Evolutionary conservation across 148 eudicot genomes (phyloP).

Genomic region (Fagopyrum esculentum): DNA sequence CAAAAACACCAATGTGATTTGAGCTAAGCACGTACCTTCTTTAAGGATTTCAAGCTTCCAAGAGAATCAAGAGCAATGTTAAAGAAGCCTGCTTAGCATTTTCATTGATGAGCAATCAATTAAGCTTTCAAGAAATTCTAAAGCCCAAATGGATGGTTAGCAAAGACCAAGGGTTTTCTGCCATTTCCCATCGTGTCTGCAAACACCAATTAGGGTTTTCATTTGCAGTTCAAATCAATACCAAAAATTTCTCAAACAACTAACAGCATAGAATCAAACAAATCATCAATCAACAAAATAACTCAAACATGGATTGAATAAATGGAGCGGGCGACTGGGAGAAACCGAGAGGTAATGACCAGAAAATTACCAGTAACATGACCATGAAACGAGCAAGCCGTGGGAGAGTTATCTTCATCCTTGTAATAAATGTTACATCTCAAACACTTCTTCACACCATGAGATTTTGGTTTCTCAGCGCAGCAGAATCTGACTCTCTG

Average conservation of each 20-base stretch:
- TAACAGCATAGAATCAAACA: background rate
- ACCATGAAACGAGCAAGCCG: constrained; percentile 62
- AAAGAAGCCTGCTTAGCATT: background rate
- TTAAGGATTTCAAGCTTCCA: background rate
- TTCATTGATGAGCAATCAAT: too few species aligned
- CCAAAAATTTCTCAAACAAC: background rate
- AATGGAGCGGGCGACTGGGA: background rate
- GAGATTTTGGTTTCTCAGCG: constrained; percentile 8
- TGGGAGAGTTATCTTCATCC: constrained; percentile 41
- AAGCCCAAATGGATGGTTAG: too few species aligned
- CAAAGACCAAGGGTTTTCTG: too few species aligned
- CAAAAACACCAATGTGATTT: too few species aligned
- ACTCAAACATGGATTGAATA: background rate
- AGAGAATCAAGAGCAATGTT: background rate
- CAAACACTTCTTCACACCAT: constrained; percentile 40
- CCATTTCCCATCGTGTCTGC: too few species aligned
- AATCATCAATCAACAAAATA: background rate
- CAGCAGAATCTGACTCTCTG: background rate
- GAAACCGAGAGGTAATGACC: background rate
- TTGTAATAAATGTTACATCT: constrained; percentile 41
- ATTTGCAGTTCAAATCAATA: background rate
- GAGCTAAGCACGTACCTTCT: background rate
- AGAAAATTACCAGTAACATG: constrained; percentile 43
- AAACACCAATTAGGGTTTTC: too few species aligned
- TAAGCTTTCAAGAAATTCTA: too few species aligned